Conservation (phyloP, 2,329 filamentous ascomycete genomes). For the Penicillium carneum region DNA sequence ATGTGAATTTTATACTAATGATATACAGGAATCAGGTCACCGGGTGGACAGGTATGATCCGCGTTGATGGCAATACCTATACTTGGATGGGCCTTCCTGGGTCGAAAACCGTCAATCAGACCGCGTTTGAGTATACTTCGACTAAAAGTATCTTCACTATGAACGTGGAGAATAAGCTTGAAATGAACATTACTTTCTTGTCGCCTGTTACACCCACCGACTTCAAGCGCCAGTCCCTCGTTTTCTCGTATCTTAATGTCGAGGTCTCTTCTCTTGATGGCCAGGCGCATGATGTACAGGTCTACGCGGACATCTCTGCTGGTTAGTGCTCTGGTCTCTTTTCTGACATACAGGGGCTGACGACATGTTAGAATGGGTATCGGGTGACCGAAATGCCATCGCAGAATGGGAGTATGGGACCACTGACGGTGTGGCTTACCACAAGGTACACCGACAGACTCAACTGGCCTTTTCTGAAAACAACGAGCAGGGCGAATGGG, state of each 20-base stretch:
- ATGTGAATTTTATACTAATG: conserved; percentile 25
- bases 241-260: conserved; percentile 74
- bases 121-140: conserved; percentile 72
- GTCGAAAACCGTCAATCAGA: conserved; percentile 62
- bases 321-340: conserved; percentile 54
- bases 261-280: conserved; percentile 70
- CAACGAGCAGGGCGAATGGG: conserved; percentile 60
- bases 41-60: conserved; percentile 73
- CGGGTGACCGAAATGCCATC: conserved; percentile 64
- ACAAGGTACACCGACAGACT: conserved; percentile 61
- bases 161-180: conserved; percentile 66
- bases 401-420: conserved; percentile 69
- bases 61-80: conserved; percentile 69
- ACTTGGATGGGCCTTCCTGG: conserved; percentile 72
- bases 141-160: conserved; percentile 75
- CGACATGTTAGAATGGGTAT: conserved; percentile 70
- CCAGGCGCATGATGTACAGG: conserved; percentile 66
- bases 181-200: conserved; percentile 73
- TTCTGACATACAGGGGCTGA: conserved; percentile 20
- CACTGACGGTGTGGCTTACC: conserved; percentile 65
- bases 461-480: conserved; percentile 58
- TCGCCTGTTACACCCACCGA: conserved; percentile 74
- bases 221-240: conserved; percentile 70
- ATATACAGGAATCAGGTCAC: conserved; percentile 60
- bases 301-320: conserved; percentile 76